These are phyloP conservation scores for Pseudognaphalium luteoalbum DNA, from an alignment of 129 eudicot species.

Conservation along the genomic window DNA sequence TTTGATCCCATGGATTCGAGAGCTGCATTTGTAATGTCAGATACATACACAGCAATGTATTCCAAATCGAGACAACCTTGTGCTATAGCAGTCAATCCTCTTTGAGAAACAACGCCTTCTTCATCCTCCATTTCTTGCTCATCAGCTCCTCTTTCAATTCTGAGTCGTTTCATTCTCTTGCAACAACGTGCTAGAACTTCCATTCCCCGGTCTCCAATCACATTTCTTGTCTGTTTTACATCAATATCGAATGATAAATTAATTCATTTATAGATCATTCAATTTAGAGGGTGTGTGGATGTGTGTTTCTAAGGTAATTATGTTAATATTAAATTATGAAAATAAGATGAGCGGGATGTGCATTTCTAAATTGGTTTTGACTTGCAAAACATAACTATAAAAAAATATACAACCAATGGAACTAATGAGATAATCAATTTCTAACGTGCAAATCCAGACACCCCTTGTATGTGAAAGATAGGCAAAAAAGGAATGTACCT, in stretches of 20 bases:
- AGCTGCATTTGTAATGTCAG: slow-evolving; percentile 84
- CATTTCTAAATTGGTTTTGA: background rate
- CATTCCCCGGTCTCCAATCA: slow-evolving; percentile 82
- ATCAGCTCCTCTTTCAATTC: slow-evolving; percentile 87
- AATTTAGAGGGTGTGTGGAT: background rate
- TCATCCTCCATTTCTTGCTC: slow-evolving; percentile 78
- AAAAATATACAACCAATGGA: too few species aligned
- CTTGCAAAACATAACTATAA: background rate
- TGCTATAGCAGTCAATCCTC: slow-evolving; percentile 73
- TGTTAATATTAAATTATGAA: background rate
- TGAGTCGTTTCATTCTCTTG: slow-evolving; percentile 64
- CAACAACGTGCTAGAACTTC: slow-evolving; percentile 64
- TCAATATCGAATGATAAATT: background rate
- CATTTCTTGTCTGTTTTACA: slow-evolving; percentile 68
- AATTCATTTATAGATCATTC: slow-evolving; percentile 18
- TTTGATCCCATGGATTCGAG: slow-evolving; percentile 63
- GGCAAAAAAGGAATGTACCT: slow-evolving; percentile 45
- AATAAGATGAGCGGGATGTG: too few species aligned
- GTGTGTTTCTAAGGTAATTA: background rate
- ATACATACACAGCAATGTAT: slow-evolving; percentile 77
- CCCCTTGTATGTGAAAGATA: background rate
- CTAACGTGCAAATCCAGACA: background rate
- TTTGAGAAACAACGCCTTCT: slow-evolving; percentile 77
- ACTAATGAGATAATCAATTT: background rate
- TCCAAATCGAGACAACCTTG: slow-evolving; percentile 73